Base-by-base conservation (phyloP, 2,329 filamentous ascomycete genomes). In the Ascochyta clinopodiicola region DNA sequence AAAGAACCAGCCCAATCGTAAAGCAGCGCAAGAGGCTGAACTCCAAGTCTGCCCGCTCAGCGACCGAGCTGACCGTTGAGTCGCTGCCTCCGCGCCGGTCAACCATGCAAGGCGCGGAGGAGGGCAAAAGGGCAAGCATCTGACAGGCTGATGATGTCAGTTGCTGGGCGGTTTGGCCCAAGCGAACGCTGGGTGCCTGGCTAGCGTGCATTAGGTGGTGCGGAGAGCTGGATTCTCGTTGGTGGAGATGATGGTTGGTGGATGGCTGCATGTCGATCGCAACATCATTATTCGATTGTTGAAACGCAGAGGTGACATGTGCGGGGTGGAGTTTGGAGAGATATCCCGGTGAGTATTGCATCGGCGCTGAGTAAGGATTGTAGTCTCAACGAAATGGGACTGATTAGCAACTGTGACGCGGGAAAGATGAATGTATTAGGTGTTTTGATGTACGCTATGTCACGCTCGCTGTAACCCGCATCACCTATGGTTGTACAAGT, bases 171-270 rank as follows among this genome's bases (percentile, higher is more conserved):
- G 42, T 43, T 47, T 42, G 15, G 12, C n/a, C 10, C 38, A 51
- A 56, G 52, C 52, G 46, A 56, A 43, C 24, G 37, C n/a, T 43
- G 32, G 42, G 52, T 56, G 42, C 52, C 52, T 51, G 46, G 39
- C 46, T 56, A 51, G 52, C 42, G 52, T 19, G 42, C 31, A 10
- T 46, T 34, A 25, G 21, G 32, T 43, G 46, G 24, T 27, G 27
- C 40, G 29, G 22, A 35, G 39, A 7, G 25, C 25, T 32, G 39
- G 24, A 34, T 39, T 34, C 34, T 44, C 34, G 48, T 51, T 51
- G 48, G 48, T 39, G 48, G 48, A 39, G 29, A 17, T 10, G 34
- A 12, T 19, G 29, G 21, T n/a, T 10, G 2, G 15, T 17, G 17
- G 17, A 17, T 17, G 17, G 17, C 17, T 17, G 17, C 17, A 25